A percentile compares a stretch with the other conserved stretches of the same genome.
Conservation (phyloP, 495 filamentous ascomycete genomes). For the Xylaria flabelliformis region DNA sequence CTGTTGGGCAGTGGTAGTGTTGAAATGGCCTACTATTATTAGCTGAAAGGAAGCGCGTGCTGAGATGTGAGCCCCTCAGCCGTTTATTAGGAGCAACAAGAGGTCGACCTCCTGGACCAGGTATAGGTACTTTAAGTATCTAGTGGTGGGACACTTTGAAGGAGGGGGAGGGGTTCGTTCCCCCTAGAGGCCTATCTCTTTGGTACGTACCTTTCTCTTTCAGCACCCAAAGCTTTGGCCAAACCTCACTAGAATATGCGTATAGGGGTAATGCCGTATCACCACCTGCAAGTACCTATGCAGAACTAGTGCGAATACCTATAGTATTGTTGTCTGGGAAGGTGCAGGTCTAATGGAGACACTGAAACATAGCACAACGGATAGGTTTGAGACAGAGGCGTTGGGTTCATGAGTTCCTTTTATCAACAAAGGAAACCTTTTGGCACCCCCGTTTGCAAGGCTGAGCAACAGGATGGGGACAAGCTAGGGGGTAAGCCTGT, state of each 20-base stretch:
- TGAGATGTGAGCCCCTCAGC: constrained; percentile 18
- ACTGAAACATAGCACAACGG: background rate
- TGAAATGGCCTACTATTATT: constrained; percentile 3
- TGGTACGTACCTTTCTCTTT: constrained; percentile 20
- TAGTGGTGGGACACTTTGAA: background rate
- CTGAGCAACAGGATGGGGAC: background rate
- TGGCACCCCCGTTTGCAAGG: background rate
- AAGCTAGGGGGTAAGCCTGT: background rate
- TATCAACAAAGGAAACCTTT: constrained; percentile 8
- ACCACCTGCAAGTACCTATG: background rate
- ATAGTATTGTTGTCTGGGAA: background rate
- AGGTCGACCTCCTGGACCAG: background rate
- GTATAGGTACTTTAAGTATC: too few relatives aligned
- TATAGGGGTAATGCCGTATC: background rate
- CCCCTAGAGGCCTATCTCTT: too few relatives aligned
- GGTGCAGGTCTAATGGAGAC: background rate
- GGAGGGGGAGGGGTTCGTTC: constrained; percentile 21
- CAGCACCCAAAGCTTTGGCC: constrained; percentile 6
- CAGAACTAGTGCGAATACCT: background rate
- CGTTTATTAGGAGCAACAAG: background rate
- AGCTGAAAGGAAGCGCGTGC: constrained; percentile 18
- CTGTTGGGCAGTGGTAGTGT: constrained; percentile 1
- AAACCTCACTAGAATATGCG: background rate
- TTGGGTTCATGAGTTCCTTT: constrained; percentile 8
- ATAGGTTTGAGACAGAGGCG: background rate